Conservation (phyloP, 805 yeast genomes). For the Candida ipomoeae region DNA sequence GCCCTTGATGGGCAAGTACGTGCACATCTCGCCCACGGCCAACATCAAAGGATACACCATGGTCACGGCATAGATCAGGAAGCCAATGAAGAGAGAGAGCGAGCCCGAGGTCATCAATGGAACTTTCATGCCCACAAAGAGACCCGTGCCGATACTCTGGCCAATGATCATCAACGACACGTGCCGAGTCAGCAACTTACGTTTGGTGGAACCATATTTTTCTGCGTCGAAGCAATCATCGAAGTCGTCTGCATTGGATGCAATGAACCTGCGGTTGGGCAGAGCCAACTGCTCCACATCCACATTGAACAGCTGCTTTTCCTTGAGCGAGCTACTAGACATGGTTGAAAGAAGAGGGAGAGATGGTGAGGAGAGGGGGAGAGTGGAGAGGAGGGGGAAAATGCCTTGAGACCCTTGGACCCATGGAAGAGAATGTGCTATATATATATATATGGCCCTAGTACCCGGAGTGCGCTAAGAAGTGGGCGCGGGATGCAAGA, state of each 20-base stretch:
- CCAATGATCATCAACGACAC: conserved; percentile 35
- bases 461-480: neutral
- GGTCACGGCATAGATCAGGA: conserved; percentile 26
- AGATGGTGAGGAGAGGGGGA: neutral
- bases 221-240: conserved; percentile 24
- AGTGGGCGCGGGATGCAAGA: neutral
- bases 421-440: neutral
- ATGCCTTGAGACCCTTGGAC: neutral
- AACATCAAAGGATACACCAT: conserved; percentile 35
- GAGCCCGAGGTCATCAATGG: conserved; percentile 33
- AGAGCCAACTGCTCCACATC: conserved; percentile 13
- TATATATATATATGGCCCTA: neutral
- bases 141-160: conserved; percentile 33
- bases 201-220: conserved; percentile 28
- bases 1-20: conserved; percentile 35
- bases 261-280: conserved; percentile 7
- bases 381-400: neutral
- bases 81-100: conserved; percentile 31
- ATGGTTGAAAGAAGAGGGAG: neutral
- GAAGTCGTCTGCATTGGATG: conserved; percentile 20
- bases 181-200: conserved; percentile 29
- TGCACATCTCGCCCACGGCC: conserved; percentile 36
- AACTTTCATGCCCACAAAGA: conserved; percentile 29
- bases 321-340: conserved; percentile 2
- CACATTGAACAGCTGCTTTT: conserved; percentile 8